Evolutionary conservation across 306 rosid species (phyloP).

Genomic region (Cicer chorassanicum): DNA sequence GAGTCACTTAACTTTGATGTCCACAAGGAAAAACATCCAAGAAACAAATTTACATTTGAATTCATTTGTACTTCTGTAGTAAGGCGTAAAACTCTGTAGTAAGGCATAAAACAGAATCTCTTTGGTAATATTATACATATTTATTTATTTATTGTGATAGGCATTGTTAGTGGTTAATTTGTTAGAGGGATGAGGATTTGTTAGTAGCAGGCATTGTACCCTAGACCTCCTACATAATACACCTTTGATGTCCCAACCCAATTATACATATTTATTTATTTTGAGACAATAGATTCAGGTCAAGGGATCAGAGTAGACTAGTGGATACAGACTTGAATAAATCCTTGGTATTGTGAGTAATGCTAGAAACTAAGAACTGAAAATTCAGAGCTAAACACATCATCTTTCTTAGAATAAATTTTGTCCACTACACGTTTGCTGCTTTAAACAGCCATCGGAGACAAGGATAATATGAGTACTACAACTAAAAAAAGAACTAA

Average conservation of each 20-base stretch:
- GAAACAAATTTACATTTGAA: not conserved
- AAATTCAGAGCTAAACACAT: constrained; percentile 9
- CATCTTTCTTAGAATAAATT: constrained; percentile 25
- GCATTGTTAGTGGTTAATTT: too few relatives aligned
- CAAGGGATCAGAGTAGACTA: constrained; percentile 6
- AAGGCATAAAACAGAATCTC: constrained; percentile 2
- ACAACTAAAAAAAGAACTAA: constrained; percentile 38
- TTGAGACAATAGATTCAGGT: constrained; percentile 12
- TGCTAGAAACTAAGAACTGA: constrained; percentile 20
- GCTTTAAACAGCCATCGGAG: constrained; percentile 16
- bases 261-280: not conserved
- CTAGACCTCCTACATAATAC: too few relatives aligned
- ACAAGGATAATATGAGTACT: constrained; percentile 30
- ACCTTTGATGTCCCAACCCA: too few relatives aligned
- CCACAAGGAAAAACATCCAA: too few relatives aligned
- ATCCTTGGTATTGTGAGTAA: not conserved
- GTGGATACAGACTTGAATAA: not conserved
- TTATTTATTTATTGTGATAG: too few relatives aligned
- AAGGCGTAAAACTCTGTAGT: not conserved
- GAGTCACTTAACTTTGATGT: not conserved
- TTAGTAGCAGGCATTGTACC: too few relatives aligned
- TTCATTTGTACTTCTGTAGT: not conserved
- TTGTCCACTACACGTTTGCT: constrained; percentile 20
- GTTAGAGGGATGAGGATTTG: too few relatives aligned
- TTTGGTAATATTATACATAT: not conserved